A percentile compares a stretch with the other conserved stretches of the same genome.
Conservation (phyloP, 2,329 filamentous ascomycete genomes). For the Xylariaceae sp. region DNA sequence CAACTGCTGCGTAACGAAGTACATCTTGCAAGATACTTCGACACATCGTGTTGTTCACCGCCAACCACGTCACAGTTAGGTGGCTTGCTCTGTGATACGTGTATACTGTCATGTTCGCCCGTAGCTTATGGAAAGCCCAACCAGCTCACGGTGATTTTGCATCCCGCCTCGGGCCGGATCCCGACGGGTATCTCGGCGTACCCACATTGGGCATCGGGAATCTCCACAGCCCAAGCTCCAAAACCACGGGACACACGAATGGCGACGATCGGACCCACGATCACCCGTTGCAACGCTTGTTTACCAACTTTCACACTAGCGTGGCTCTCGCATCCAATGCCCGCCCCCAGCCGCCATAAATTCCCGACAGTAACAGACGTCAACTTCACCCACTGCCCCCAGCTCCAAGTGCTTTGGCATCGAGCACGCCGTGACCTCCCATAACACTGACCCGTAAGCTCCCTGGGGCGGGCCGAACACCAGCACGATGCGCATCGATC, state of each 20-base stretch:
- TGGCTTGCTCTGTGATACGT: background rate
- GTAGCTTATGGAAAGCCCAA: too few relatives aligned
- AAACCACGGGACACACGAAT: too few relatives aligned
- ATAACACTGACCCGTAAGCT: background rate
- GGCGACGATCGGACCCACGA: background rate
- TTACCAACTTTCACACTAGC: background rate
- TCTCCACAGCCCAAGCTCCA: too few relatives aligned
- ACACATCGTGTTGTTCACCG: background rate
- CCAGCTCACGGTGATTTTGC: too few relatives aligned
- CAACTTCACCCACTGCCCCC: background rate
- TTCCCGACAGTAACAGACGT: background rate
- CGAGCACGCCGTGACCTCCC: too few relatives aligned
- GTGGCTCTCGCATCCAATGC: too few relatives aligned
- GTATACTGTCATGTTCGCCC: background rate
- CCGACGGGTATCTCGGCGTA: too few relatives aligned
- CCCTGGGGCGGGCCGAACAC: background rate
- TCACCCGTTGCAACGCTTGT: background rate
- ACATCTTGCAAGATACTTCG: too few relatives aligned
- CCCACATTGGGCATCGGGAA: too few relatives aligned
- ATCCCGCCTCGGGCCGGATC: too few relatives aligned
- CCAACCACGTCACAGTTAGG: background rate
- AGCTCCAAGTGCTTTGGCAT: too few relatives aligned
- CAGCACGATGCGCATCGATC: constrained; percentile 13
- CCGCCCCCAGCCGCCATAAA: background rate
- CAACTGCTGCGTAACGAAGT: background rate